A percentile compares a stretch with the other conserved stretches of the same genome.
These are phyloP conservation scores for Sporormia fimetaria DNA, from an alignment of 495 filamentous ascomycete genomes.

Conservation along the genomic window DNA sequence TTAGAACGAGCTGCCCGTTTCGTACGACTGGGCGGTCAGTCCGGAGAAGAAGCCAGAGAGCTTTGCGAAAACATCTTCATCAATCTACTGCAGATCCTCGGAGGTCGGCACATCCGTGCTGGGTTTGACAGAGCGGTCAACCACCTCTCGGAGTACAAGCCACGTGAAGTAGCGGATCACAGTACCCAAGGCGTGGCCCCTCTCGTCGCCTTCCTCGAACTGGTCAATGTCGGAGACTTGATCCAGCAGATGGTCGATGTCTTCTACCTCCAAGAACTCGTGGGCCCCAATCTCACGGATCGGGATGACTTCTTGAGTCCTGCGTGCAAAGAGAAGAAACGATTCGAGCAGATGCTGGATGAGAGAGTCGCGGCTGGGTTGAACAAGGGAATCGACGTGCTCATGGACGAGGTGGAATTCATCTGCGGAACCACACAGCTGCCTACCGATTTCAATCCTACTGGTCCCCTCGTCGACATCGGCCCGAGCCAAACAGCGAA, in stretches of 20 bases:
- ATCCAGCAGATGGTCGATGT: conserved; percentile 99
- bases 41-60: conserved; percentile 70
- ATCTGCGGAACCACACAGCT: conserved; percentile 80
- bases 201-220: conserved; percentile 88
- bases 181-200: conserved; percentile 67
- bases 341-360: conserved; percentile 97
- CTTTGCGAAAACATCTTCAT: conserved; percentile 91
- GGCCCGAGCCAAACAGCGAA: conserved; percentile 67
- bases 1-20: conserved; percentile 79
- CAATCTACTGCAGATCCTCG: conserved; percentile 66
- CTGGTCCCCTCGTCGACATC: conserved; percentile 52
- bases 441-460: conserved; percentile 85
- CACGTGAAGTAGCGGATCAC: conserved; percentile 69
- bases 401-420: conserved; percentile 97
- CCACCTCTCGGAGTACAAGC: conserved; percentile 84
- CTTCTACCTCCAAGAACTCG: conserved; percentile 93
- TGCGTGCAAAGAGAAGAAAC: conserved; percentile 87
- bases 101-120: conserved; percentile 72
- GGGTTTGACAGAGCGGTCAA: conserved; percentile 88
- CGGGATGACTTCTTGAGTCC: conserved; percentile 90
- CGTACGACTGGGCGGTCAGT: conserved; percentile 63
- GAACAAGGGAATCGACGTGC: conserved; percentile 93
- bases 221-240: conserved; percentile 95
- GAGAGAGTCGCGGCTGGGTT: conserved; percentile 91
- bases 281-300: conserved; percentile 69